These are phyloP conservation scores for Tylopilus subfusipes DNA, from an alignment of 768 basidiomycete genomes.

Conservation along the genomic window DNA sequence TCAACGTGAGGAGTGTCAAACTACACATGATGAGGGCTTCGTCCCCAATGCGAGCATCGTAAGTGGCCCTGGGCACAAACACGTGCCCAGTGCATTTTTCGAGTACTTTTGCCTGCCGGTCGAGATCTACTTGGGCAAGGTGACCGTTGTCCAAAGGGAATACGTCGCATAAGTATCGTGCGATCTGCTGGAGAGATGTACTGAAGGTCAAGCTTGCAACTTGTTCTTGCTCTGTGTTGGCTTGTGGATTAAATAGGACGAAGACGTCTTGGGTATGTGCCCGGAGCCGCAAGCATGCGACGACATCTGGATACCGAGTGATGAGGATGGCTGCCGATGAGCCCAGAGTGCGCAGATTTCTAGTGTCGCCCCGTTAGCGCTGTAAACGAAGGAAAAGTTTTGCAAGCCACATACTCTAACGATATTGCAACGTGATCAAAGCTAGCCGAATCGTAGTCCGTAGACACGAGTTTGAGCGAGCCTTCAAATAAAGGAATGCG, in stretches of 20 bases:
- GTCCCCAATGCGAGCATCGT: constrained; percentile 20
- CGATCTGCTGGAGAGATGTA: constrained; percentile 39
- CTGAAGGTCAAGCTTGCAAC: constrained; percentile 55
- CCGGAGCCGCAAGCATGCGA: constrained; percentile 43
- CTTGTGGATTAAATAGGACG: constrained; percentile 60
- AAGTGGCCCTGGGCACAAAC: constrained; percentile 38
- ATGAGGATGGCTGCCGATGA: constrained; percentile 41
- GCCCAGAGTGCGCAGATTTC: constrained; percentile 14
- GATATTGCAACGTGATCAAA: constrained; percentile 29
- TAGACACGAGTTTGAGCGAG: constrained; percentile 35
- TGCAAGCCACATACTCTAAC: constrained; percentile 17
- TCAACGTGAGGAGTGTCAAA: constrained; percentile 42
- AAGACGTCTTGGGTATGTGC: constrained; percentile 36
- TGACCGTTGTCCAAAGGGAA: constrained; percentile 41
- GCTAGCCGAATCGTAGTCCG: constrained; percentile 35
- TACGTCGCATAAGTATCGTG: constrained; percentile 40
- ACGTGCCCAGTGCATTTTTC: constrained; percentile 53
- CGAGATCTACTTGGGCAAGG: constrained; percentile 36
- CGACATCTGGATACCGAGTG: constrained; percentile 58
- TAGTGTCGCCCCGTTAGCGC: constrained; percentile 15
- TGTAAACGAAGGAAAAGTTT: background rate
- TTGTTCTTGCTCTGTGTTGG: constrained; percentile 43
- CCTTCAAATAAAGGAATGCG: constrained; percentile 44
- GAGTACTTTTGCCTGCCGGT: constrained; percentile 55
- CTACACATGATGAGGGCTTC: constrained; percentile 46